Evolutionary conservation across 306 rosid species (phyloP).

Genomic region (Rosa persica): DNA sequence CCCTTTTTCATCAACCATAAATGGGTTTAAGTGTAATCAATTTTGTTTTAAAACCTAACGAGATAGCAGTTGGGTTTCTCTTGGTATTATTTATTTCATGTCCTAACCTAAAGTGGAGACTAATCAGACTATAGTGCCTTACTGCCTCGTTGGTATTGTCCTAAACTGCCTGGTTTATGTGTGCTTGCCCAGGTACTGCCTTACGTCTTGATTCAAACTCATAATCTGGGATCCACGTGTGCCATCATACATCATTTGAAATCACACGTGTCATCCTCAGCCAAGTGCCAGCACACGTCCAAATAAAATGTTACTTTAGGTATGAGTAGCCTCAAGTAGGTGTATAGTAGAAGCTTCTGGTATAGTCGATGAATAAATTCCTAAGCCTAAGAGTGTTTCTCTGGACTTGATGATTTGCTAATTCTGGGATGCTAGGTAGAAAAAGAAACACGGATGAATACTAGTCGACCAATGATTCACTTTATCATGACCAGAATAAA

Average conservation of each 20-base stretch:
- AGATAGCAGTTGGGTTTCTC: too few relatives aligned
- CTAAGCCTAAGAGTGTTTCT: not conserved
- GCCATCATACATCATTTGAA: not conserved
- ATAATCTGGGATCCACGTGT: not conserved
- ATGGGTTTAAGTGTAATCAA: too few relatives aligned
- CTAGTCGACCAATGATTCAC: not conserved
- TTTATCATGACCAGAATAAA: not conserved
- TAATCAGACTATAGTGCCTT: not conserved
- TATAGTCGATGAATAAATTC: not conserved
- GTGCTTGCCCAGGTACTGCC: not conserved
- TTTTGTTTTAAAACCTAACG: too few relatives aligned
- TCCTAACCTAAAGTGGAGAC: not conserved
- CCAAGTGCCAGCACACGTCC: not conserved
- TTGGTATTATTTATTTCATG: too few relatives aligned
- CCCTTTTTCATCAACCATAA: too few relatives aligned
- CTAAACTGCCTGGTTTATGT: not conserved
- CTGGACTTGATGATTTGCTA: not conserved
- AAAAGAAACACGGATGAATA: not conserved
- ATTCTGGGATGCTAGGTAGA: not conserved
- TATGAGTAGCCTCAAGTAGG: not conserved
- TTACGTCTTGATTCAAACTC: not conserved
- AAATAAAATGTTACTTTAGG: not conserved
- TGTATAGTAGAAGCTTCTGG: not conserved
- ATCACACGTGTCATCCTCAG: not conserved
- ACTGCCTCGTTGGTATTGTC: not conserved